Percentiles rank a stretch among this genome's conserved stretches.
Conservation (phyloP, 208 protist genomes). For the Trypanosoma lewisi region DNA sequence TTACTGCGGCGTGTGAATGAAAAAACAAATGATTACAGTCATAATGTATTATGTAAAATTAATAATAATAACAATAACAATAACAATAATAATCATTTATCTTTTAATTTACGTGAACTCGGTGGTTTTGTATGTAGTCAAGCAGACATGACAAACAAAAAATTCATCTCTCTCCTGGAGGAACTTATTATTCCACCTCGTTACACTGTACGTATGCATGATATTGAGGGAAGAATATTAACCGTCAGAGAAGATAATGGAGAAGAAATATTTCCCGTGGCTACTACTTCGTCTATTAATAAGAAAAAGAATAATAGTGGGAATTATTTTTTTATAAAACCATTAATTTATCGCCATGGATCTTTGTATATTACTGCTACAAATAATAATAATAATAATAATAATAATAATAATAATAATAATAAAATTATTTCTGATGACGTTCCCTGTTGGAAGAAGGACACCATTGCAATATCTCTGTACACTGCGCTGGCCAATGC, state of each 20-base stretch:
- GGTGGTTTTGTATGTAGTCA: neutral
- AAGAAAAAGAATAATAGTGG: too few relatives aligned
- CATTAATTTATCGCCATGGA: neutral
- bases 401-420: neutral
- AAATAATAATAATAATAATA: neutral
- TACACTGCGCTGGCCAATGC: conserved; percentile 55
- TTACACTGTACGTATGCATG: conserved; percentile 17
- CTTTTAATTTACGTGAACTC: conserved; percentile 15
- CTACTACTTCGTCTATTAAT: too few relatives aligned
- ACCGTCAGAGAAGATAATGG: neutral
- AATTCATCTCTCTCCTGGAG: neutral
- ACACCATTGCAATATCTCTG: conserved; percentile 43
- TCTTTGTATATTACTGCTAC: too few relatives aligned
- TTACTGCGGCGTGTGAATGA: too few relatives aligned
- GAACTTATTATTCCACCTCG: conserved; percentile 14
- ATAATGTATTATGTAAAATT: too few relatives aligned
- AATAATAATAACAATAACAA: too few relatives aligned
- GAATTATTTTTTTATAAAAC: conserved; percentile 14
- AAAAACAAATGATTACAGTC: too few relatives aligned
- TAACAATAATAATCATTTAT: too few relatives aligned
- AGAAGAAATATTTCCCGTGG: conserved; percentile 2
- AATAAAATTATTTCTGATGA: neutral
- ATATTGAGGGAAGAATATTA: conserved; percentile 27
- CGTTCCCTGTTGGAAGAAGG: conserved; percentile 52
- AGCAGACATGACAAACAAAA: too few relatives aligned